A percentile compares a stretch with the other conserved stretches of the same genome.
These are phyloP conservation scores for Flaveria bidentis DNA, from an alignment of 129 eudicot species.

Conservation along the genomic window DNA sequence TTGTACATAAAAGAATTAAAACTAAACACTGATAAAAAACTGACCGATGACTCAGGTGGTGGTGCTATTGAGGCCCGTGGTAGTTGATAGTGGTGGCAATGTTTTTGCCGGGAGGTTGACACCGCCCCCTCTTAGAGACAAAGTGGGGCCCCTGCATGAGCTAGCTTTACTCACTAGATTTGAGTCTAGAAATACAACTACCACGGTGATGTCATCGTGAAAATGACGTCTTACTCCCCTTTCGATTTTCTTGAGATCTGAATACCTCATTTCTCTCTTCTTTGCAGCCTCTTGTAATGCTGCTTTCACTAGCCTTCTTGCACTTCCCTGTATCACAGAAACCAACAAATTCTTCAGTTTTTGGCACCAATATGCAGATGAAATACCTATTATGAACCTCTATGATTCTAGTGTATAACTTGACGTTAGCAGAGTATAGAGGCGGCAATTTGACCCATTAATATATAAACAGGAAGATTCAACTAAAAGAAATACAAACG, in stretches of 20 bases:
- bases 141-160: constrained; percentile 55
- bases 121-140: constrained; percentile 77
- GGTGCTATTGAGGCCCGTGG: constrained; percentile 30
- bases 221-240: constrained; percentile 94
- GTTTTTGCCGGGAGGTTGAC: constrained; percentile 50
- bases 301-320: constrained; percentile 71
- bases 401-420: neutral
- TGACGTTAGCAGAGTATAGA: neutral
- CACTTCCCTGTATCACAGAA: constrained; percentile 67
- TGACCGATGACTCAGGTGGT: constrained; percentile 36
- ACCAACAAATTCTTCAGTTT: constrained; percentile 12
- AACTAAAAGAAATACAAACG: neutral
- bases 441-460: neutral
- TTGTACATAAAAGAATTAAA: constrained; percentile 50
- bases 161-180: constrained; percentile 74
- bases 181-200: constrained; percentile 80
- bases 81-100: constrained; percentile 48
- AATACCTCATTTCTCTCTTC: constrained; percentile 86
- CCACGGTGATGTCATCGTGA: constrained; percentile 85
- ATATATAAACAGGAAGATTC: neutral
- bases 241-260: constrained; percentile 80
- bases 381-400: neutral
- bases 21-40: constrained; percentile 36
- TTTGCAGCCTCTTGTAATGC: constrained; percentile 89
- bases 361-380: neutral